Base-by-base conservation (phyloP, 2,329 filamentous ascomycete species). In the Trichoderma brevicompactum region DNA sequence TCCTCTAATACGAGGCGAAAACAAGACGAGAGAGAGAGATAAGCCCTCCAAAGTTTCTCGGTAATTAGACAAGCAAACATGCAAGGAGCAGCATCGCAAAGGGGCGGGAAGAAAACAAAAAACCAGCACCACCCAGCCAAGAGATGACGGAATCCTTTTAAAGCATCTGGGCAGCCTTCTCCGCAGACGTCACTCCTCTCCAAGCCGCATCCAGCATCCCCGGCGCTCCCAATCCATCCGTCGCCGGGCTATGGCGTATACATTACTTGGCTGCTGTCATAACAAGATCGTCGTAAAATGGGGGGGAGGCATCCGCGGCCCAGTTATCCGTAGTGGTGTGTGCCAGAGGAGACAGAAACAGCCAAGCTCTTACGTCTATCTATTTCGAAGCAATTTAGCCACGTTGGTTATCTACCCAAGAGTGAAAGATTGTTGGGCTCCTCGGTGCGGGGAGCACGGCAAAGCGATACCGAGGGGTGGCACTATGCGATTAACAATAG, bases 401-500 rank as follows among this genome's bases (percentile, higher is more conserved):
- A 28, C 23, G 23, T 23, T 40, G 43, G 34, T 10, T 10, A 38
- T 38, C 36, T 10, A 38, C 10, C 36, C 6, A 4, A 28, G 28
- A 52, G n/a, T 8, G 32, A 52, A 32, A 52, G n/a, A 5, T 60
- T 34, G 44, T 32, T 49, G 48, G 58, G 32, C 19, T 19, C n/a
- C 15, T 13, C 32, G 17, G 36, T 53, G 59, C 38, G 59, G 58
- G 58, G 59, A 53, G 59, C 46, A n/a, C n/a, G n/a, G n/a, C n/a
- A n/a, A 5, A 44, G 32, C 13, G 15, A 52, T 50, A 43, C 58
- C 36, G 46, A 61, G 46, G 46, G 23, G 34, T 52, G 59, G 46
- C 28, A 15, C 38, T n/a, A 23, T 40, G 32, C 19, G 55, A 59
- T 59, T 49, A 38, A 32, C 7, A 38, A 46, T 46, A 17, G 41